Evolutionary conservation across 2,329 filamentous ascomycete genomes (phyloP).

Genomic region (Fusarium udum): DNA sequence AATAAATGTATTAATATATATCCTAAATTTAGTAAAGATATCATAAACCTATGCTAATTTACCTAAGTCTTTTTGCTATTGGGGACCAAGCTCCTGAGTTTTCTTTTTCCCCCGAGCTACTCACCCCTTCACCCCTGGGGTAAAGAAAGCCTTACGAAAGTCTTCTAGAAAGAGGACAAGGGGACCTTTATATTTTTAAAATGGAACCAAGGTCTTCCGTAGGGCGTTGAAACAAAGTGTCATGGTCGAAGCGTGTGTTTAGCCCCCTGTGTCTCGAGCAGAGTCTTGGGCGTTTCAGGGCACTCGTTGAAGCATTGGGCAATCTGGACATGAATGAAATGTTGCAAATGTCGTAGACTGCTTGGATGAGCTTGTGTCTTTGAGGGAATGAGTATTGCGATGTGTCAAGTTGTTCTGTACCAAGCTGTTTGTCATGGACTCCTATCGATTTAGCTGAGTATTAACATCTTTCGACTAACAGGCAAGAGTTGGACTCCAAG

Average conservation of each 20-base stretch:
- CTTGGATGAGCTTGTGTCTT: fast-evolving
- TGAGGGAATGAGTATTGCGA: neutral
- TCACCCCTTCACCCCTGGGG: neutral
- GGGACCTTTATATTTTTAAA: neutral
- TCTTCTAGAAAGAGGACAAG: neutral
- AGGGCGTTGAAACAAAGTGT: neutral
- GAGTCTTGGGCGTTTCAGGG: neutral
- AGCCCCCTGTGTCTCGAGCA: neutral
- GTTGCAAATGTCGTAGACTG: fast-evolving
- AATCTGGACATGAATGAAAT: neutral
- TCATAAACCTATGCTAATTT: too few relatives aligned
- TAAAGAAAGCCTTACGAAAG: fast-evolving
- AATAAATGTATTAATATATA: too few relatives aligned
- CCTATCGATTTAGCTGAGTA: neutral
- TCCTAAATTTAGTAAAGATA: too few relatives aligned
- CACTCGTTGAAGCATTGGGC: neutral
- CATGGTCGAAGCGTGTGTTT: neutral
- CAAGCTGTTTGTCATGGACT: neutral
- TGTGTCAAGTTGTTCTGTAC: neutral
- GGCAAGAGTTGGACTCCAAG: neutral
- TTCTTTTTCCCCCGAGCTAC: too few relatives aligned
- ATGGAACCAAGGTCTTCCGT: neutral
- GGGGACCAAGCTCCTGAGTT: too few relatives aligned
- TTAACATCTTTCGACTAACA: fast-evolving
- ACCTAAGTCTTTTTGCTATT: too few relatives aligned